Percentiles rank a stretch among this genome's conserved stretches.
Conservation (phyloP, 2,329 filamentous ascomycete species). For the Aureobasidium melanogenum region DNA sequence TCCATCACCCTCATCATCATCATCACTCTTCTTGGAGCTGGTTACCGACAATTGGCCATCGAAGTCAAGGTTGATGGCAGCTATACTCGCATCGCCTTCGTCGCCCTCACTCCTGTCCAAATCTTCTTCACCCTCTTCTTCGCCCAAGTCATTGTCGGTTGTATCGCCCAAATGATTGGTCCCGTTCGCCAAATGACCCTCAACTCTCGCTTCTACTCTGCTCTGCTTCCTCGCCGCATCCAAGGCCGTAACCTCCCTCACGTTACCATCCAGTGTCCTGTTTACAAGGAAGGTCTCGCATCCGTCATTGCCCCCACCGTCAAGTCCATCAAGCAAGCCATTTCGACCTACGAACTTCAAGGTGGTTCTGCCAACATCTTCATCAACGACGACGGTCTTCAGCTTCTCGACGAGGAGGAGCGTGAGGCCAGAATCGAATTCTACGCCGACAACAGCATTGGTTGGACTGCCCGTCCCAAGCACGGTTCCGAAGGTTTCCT, state of each 20-base stretch:
- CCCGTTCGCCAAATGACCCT: conserved; percentile 62
- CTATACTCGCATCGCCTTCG: conserved; percentile 55
- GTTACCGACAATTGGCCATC: conserved; percentile 59
- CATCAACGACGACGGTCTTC: conserved; percentile 64
- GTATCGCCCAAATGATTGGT: conserved; percentile 65
- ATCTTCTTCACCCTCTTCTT: conserved; percentile 80
- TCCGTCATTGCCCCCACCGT: conserved; percentile 70
- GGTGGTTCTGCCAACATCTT: conserved; percentile 73
- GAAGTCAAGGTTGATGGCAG: conserved; percentile 57
- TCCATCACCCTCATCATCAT: conserved; percentile 58
- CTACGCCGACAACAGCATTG: conserved; percentile 43
- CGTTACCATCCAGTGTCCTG: conserved; percentile 69
- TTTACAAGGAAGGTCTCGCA: conserved; percentile 75
- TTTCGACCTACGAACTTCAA: conserved; percentile 67
- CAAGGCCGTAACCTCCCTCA: conserved; percentile 54
- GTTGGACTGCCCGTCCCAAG: conserved; percentile 41
- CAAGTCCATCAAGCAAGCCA: conserved; percentile 67
- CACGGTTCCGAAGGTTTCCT: conserved; percentile 44
- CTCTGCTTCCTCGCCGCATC: conserved; percentile 55
- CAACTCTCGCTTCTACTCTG: conserved; percentile 79
- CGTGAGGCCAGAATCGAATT: conserved; percentile 37
- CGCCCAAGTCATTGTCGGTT: conserved; percentile 67
- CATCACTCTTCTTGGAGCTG: conserved; percentile 57
- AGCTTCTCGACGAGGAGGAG: conserved; percentile 49
- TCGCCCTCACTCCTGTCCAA: conserved; percentile 60